Evolutionary conservation across 176 grass and related monocot species (phyloP).

Genomic region (Rhynchospora breviuscula): DNA sequence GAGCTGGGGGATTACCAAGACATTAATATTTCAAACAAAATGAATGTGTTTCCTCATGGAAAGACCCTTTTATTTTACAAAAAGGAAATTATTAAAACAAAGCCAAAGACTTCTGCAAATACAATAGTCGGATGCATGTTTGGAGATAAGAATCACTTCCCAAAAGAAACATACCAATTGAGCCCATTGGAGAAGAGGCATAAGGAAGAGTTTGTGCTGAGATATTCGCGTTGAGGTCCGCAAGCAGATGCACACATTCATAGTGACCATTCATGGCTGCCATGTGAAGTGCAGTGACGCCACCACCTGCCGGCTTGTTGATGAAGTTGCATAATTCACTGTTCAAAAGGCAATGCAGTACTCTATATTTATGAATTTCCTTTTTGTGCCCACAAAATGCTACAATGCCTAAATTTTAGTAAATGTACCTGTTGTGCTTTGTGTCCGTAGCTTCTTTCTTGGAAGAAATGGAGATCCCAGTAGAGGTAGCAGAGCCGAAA

Average conservation of each 20-base stretch:
- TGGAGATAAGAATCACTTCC: background rate
- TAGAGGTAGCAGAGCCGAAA: background rate
- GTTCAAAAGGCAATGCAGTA: background rate
- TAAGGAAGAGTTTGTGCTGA: conserved; percentile 34
- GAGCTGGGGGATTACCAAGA: background rate
- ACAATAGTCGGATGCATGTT: background rate
- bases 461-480: background rate
- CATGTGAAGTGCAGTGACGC: conserved; percentile 74
- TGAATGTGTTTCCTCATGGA: background rate
- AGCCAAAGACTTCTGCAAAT: background rate
- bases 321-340: conserved; percentile 30
- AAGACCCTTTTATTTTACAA: background rate
- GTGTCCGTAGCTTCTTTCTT: background rate
- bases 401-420: background rate
- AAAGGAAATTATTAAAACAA: background rate
- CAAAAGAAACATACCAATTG: conserved; percentile 46
- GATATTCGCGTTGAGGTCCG: conserved; percentile 55
- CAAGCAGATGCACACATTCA: conserved; percentile 75
- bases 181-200: conserved; percentile 36
- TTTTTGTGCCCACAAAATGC: background rate
- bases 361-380: background rate
- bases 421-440: conserved; percentile 19
- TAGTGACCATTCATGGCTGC: conserved; percentile 63
- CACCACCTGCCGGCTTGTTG: conserved; percentile 48
- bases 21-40: background rate